phyloP scores from a whole-genome alignment of 2,329 filamentous ascomycete genomes.

The Daldinia sp. region DNA sequence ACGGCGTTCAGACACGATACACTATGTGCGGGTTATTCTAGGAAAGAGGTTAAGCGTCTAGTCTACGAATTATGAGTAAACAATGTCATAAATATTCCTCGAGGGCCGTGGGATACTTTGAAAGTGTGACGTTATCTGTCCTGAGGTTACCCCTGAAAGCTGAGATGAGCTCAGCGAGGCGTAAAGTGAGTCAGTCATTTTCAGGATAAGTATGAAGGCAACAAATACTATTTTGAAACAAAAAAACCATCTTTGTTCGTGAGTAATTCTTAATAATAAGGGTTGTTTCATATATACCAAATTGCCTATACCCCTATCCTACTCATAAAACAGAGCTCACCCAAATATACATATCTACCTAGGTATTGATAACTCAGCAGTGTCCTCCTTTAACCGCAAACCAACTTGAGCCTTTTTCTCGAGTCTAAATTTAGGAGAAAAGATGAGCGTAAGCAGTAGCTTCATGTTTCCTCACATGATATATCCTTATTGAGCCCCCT shows the following conservation, averaged over 20 bases:
- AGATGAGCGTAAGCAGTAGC: not conserved
- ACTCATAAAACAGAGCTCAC: not conserved
- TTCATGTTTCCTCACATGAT: not conserved
- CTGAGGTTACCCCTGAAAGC: not conserved
- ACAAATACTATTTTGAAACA: not conserved
- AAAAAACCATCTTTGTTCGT: not conserved
- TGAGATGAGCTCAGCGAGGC: constrained; percentile 1
- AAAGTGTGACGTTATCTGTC: not conserved
- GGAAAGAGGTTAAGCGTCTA: not conserved
- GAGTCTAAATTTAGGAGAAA: not conserved
- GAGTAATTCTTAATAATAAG: not conserved
- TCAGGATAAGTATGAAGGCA: not conserved
- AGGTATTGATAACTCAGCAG: too few species aligned
- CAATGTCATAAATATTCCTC: not conserved
- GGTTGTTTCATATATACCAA: not conserved
- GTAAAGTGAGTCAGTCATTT: not conserved
- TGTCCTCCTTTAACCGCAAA: not conserved
- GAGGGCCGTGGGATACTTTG: not conserved
- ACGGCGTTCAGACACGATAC: not conserved
- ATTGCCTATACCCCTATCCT: not conserved
- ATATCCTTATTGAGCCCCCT: constrained; percentile 21
- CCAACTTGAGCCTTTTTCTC: not conserved
- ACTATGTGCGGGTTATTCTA: not conserved
- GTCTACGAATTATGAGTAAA: not conserved
- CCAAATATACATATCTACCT: too few species aligned